Conservation (phyloP, 2,329 filamentous ascomycete genomes). For the Metarhizium anisopliae region DNA sequence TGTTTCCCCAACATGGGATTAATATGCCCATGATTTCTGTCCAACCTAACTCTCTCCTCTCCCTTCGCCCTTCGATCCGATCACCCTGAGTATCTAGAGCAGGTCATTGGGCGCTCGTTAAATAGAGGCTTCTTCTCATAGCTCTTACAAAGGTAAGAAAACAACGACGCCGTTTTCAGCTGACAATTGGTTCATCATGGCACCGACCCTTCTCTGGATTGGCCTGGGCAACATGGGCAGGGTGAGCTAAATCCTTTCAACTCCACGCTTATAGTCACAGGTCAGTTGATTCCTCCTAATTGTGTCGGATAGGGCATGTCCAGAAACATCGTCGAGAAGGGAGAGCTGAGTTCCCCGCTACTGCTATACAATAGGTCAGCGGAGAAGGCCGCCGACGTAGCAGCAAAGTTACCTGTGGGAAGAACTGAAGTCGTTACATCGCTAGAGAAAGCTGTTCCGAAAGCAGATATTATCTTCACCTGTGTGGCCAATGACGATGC, state of each 20-base stretch:
- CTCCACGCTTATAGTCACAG: neutral
- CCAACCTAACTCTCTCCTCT: no score
- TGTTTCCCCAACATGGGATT: no score
- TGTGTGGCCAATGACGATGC: slow-evolving; percentile 73
- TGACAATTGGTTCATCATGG: slow-evolving; percentile 27
- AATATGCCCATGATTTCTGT: no score
- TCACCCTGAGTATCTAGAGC: no score
- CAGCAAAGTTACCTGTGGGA: slow-evolving; percentile 46
- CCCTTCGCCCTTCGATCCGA: no score
- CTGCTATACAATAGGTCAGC: slow-evolving; percentile 74
- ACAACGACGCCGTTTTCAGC: neutral
- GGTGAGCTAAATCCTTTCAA: slow-evolving; percentile 33
- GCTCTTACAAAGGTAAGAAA: neutral
- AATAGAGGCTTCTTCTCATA: neutral
- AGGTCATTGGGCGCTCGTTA: no score
- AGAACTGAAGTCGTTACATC: slow-evolving; percentile 56
- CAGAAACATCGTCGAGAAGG: slow-evolving; percentile 76
- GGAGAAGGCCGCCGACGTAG: slow-evolving; percentile 55
- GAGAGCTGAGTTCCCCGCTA: slow-evolving; percentile 58
- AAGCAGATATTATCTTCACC: slow-evolving; percentile 71
- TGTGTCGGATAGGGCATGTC: slow-evolving; percentile 57
- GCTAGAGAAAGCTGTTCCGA: slow-evolving; percentile 55
- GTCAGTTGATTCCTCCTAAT: no score
- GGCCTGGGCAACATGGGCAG: slow-evolving; percentile 84
- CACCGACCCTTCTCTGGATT: slow-evolving; percentile 62